Evolutionary conservation across 352 stramenopile genomes (phyloP), one percentile per base, ranked within the genome.

Genomic region (Globisporangium alternatum): DNA sequence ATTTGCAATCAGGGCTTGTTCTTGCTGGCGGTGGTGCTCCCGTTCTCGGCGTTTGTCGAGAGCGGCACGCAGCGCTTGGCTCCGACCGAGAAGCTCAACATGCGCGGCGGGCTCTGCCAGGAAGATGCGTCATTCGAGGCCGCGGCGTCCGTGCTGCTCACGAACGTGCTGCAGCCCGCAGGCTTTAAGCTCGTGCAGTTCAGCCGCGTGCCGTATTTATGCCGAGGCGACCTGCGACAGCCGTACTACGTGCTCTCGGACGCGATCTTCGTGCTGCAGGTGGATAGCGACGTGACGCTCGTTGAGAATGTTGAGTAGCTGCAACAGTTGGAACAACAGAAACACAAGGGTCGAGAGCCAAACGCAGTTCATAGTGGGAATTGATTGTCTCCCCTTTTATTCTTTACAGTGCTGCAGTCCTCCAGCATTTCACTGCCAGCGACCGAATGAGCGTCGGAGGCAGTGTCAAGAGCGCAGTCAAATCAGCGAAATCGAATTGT

Each of bases 181-280:
- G 86, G 86, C 49, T 95, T 93, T 62, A 86, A 91, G 64, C 75
- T 95, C 31, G 72, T 87, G 28, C 72, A 77, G 44, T 93, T 95
- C 64, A 91, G 81, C 37, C 84, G 86, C 61, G 86, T 95, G 47
- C 86, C 86, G 51, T 95, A 95, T 69, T 66, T 95, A 51, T 93
- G 83, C 63, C 81, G 83, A 8, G 86, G 86, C 17, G 86, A 93
- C 61, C 66, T 93, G 48, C 81, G 76, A 21, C 80, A 92, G 61
- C 79, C 86, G 39, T 95, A 92, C 75, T 93, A 93, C 64, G 83
- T 93, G 58, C 70, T 95, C 13, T 89, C 78, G n/a, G 86, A 95
- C 61, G 86, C 86, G 28, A 86, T 95, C 57, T 93, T 93, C 67
- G 84, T 92, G 66, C 65, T 93, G 6, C 68, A 86, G 74, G 77